A percentile compares a stretch with the other conserved stretches of the same genome.
Conservation (phyloP, 2,329 filamentous ascomycete species). For the Hymenoscyphus albidus region DNA sequence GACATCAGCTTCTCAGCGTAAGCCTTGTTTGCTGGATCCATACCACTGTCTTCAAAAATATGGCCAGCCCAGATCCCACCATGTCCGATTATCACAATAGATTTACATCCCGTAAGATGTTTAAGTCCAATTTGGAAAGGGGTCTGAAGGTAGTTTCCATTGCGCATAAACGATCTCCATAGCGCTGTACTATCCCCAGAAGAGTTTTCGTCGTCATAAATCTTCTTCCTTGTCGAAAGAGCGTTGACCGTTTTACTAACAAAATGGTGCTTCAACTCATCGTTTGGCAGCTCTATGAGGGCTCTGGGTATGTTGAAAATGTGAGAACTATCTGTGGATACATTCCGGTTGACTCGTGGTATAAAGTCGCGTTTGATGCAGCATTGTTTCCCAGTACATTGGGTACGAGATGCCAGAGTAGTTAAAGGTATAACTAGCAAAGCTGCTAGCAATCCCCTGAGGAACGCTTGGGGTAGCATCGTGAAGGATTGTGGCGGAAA, state of each 20-base stretch:
- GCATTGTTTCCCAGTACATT: neutral
- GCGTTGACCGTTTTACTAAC: neutral
- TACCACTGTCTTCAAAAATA: neutral
- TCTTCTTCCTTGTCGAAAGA: neutral
- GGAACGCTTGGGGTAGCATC: neutral
- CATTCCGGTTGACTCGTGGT: neutral
- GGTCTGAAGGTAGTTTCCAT: neutral
- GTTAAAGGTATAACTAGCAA: neutral
- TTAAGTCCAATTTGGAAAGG: slow-evolving; percentile 2
- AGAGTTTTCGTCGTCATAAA: neutral
- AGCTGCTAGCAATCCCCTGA: neutral
- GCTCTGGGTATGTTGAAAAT: neutral
- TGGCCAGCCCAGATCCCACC: neutral
- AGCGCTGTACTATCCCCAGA: neutral
- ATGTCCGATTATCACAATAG: slow-evolving; percentile 1
- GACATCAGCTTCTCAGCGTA: neutral
- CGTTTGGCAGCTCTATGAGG: neutral
- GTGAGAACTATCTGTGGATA: neutral
- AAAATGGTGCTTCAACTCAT: neutral
- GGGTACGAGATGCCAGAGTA: neutral
- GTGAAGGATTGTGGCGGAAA: neutral
- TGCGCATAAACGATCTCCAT: neutral
- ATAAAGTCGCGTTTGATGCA: neutral
- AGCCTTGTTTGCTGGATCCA: neutral
- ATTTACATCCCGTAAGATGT: slow-evolving; percentile 1